Evolutionary conservation across 1,284 basidiomycete species (phyloP), one percentile per base, ranked within the genome.

Genomic region (Melanopsichium pennsylvanicum): DNA sequence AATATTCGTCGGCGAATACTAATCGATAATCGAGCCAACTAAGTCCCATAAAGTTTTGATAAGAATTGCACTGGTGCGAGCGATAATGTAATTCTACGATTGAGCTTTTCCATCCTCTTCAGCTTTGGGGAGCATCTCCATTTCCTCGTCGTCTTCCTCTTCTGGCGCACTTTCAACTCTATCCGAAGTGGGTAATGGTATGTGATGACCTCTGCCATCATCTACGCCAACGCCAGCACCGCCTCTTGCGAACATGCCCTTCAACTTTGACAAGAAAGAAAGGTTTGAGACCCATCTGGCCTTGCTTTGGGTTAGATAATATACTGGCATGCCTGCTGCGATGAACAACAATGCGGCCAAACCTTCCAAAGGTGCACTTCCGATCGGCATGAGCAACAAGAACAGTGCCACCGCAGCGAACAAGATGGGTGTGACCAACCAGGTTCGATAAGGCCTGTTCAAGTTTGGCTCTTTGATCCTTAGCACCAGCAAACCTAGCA

Each of bases 351-450:
- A 39, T 10, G 76, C 76, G 0, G 75, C 74, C 10, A 78, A 25
- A 2, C 70, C 74, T 81, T 97, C 90, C 21, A 90, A 82, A 1
- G 95, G 96, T 13, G 94, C 93, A 2, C 93, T 93, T 57, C 96
- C 90, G 46, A 96, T 86, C 3, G 94, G 94, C 92, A 98, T 97
- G 73, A 90, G 89, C 5, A 99, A 84, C 44, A 98, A 84, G 83
- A 97, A 97, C 58, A 96, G 83, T 2, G 93, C 92, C 75, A 93
- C 92, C 7, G 86, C 88, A 70, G 93, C 95, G 82, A 98, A 98
- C 5, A 86, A 87, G 25, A 98, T 84, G 0, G 95, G 95, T 0
- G 94, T 97, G 16, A 87, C 85, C 27, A 97, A 88, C 88, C 89
- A 97, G 1, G 93, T 91, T 76, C 48, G 66, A 32, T 79, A 80